Conservation (phyloP, 1,284 basidiomycete species). For the Tylopilus sp. region DNA sequence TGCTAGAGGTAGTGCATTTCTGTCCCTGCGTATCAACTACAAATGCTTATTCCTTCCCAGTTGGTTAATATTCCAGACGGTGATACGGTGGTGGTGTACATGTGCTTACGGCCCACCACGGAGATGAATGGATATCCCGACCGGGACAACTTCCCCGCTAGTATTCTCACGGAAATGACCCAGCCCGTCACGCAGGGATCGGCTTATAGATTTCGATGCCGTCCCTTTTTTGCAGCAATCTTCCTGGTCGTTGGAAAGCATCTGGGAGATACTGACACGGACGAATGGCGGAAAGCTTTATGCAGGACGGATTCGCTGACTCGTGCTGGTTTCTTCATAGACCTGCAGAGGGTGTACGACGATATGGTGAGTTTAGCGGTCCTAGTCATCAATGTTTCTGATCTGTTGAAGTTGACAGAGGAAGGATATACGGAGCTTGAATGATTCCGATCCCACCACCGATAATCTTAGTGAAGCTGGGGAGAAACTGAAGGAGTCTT, state of each 20-base stretch:
- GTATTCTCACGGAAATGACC: not conserved
- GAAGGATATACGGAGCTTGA: no score
- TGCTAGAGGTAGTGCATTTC: not conserved
- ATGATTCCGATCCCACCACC: not conserved
- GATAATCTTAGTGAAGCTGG: not conserved
- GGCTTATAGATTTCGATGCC: not conserved
- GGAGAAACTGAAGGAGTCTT: not conserved
- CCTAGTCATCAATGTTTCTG: not conserved
- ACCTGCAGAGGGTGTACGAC: not conserved
- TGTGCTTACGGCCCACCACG: not conserved
- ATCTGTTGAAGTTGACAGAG: not conserved
- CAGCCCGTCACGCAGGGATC: not conserved
- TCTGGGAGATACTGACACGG: not conserved
- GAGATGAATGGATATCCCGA: not conserved
- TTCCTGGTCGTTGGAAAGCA: not conserved
- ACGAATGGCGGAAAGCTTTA: not conserved
- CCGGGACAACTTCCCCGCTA: not conserved
- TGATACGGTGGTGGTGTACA: not conserved
- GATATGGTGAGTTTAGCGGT: not conserved
- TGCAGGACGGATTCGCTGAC: not conserved
- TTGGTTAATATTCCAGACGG: not conserved
- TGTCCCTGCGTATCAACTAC: not conserved
- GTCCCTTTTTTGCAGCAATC: not conserved
- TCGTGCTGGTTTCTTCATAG: not conserved
- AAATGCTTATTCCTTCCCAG: not conserved